Evolutionary conservation across 179 eudicot genomes (phyloP).

Genomic region (Camellia oleifera): DNA sequence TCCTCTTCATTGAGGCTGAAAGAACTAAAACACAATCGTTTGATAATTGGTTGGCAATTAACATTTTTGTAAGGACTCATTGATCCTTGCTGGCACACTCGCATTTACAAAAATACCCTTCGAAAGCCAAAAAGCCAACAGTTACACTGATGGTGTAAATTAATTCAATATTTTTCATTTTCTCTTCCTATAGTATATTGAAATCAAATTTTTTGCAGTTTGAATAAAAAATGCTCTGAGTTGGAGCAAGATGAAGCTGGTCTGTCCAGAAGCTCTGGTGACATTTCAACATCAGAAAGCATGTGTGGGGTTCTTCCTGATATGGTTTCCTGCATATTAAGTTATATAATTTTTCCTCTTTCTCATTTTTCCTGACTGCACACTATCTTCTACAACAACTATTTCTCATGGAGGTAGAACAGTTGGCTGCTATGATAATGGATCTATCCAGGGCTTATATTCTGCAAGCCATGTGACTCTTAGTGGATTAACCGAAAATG

Average conservation of each 20-base stretch:
- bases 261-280: slow-evolving; percentile 6
- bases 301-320: slow-evolving; percentile 13
- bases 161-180: slow-evolving; percentile 1
- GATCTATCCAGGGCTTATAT: slow-evolving; percentile 22
- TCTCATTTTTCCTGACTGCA: neutral
- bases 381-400: slow-evolving; percentile 23
- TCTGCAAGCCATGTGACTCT: slow-evolving; percentile 18
- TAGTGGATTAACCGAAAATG: slow-evolving; percentile 22
- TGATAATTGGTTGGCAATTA: too few species aligned
- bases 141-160: neutral
- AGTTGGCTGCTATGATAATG: slow-evolving; percentile 27
- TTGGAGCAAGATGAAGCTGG: slow-evolving; percentile 19
- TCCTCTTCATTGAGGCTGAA: too few species aligned
- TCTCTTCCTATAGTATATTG: neutral
- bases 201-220: slow-evolving; percentile 12
- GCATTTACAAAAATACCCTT: too few species aligned
- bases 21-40: too few species aligned
- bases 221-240: slow-evolving; percentile 7
- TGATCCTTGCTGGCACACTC: too few species aligned
- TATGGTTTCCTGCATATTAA: neutral
- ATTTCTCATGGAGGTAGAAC: slow-evolving; percentile 16
- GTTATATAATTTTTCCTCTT: neutral
- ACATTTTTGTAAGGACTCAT: too few species aligned
- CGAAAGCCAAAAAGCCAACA: too few species aligned
- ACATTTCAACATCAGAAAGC: slow-evolving; percentile 14